Base-by-base conservation (phyloP, 2,329 filamentous ascomycete species). In the Botryotinia calthae region DNA sequence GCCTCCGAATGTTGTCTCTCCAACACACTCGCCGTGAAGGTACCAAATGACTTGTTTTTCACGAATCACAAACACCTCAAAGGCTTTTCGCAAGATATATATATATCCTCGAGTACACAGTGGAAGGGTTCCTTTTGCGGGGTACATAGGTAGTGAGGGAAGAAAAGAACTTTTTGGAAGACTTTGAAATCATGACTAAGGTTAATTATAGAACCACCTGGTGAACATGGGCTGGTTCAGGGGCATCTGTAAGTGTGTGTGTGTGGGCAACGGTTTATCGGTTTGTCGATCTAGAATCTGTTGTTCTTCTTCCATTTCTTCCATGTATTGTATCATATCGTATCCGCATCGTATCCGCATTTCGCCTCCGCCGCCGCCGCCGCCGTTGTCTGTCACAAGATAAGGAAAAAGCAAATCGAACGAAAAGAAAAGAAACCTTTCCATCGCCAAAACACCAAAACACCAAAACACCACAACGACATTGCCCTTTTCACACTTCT, bases 181-280 rank as follows among this genome's bases (percentile, higher is more conserved):
- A 12, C 40, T 44, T 62, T 25, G 61, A 63, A 42, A 31, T 62
- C 18, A 42, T 40, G 37, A n/a, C 25, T 6, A 42, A 62, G 37
- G 34, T 25, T 61, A 61, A 37, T 42, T 31, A 63, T 63, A 42
- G 61, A 28, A n/a, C n/a, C n/a, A n/a, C n/a, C n/a, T n/a, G n/a
- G n/a, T n/a, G n/a, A n/a, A 44, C 25, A 42, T 61, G 58, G 18
- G 61, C 40, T 42, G 25, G n/a, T 14, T 64, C 62, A 64, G 62
- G 62, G 62, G 62, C 62, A 64, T 18, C 12, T 44, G 61, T 40
- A n/a, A 61, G 58, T 61, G 22, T 54, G 48, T 42, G 48, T 42
- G 40, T 51, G 48, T 62, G 25, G 37, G 59, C 59, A 62, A 62
- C 59, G 59, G n/a, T 44, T 46, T 25, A 46, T 64, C 59, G 59